Evolutionary conservation across 768 basidiomycete species (phyloP).

Genomic region (Amylocystis lapponica): DNA sequence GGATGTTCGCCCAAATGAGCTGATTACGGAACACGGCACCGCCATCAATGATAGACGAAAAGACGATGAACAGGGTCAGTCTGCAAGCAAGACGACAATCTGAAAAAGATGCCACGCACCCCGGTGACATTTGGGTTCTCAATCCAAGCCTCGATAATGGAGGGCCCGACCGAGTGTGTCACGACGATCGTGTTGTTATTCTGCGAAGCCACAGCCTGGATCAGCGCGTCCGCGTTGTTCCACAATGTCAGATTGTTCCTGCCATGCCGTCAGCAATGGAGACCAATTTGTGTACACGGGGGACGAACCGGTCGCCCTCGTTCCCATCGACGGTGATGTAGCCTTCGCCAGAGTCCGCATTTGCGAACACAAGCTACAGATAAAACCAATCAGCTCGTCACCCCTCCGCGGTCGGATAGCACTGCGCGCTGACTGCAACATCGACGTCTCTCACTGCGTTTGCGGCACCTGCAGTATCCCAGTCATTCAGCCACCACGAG

Average conservation of each 20-base stretch:
- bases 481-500: conserved; percentile 21
- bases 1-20: conserved; percentile 33
- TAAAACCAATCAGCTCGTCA: neutral
- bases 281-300: neutral
- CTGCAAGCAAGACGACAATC: too few species aligned
- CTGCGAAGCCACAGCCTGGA: conserved; percentile 59
- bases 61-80: too few species aligned
- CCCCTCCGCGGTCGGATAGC: neutral
- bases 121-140: conserved; percentile 48
- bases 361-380: conserved; percentile 62
- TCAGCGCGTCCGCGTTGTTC: conserved; percentile 66
- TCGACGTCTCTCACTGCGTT: conserved; percentile 46
- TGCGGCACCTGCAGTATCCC: conserved; percentile 15
- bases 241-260: conserved; percentile 70
- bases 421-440: conserved; percentile 23
- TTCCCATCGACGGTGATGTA: conserved; percentile 81
- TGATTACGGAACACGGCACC: conserved; percentile 7
- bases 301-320: conserved; percentile 54
- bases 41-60: too few species aligned
- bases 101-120: conserved; percentile 10
- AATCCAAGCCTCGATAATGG: conserved; percentile 39
- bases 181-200: conserved; percentile 73
- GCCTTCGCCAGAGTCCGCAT: conserved; percentile 79
- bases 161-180: conserved; percentile 42
- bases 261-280: neutral